Percentiles rank a stretch among this genome's conserved stretches.
phyloP scores from a whole-genome alignment of 257 asterid genomes.

The Osmanthus fragrans region DNA sequence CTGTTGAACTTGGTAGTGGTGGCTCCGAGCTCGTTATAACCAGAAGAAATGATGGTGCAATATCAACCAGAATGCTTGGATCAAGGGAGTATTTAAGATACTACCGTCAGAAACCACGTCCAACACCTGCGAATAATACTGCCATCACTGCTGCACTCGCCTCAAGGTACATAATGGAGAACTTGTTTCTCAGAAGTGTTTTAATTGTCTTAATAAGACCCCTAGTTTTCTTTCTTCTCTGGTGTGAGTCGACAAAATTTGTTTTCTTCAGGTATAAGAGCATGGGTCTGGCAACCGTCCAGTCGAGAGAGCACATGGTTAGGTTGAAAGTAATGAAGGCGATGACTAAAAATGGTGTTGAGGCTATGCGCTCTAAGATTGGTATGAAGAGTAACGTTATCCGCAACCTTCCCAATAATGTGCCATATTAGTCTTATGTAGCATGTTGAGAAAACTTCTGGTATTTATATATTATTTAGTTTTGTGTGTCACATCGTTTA shows the following conservation, averaged over 20 bases:
- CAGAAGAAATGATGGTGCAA: constrained; percentile 34
- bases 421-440: constrained; percentile 46
- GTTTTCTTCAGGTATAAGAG: constrained; percentile 64
- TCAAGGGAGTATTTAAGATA: constrained; percentile 88
- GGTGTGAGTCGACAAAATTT: neutral
- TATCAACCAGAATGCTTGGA: constrained; percentile 68
- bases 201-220: neutral
- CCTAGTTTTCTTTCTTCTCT: too few relatives aligned
- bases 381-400: constrained; percentile 93
- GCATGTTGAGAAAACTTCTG: neutral
- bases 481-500: neutral
- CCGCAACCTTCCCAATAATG: constrained; percentile 87
- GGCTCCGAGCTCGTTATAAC: constrained; percentile 84
- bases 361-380: constrained; percentile 83
- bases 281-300: constrained; percentile 94
- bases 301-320: constrained; percentile 64
- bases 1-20: constrained; percentile 65
- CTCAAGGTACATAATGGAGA: constrained; percentile 51
- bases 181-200: neutral
- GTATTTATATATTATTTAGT: neutral
- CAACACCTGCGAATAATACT: constrained; percentile 52
- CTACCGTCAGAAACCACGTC: constrained; percentile 91
- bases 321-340: constrained; percentile 82
- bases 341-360: constrained; percentile 68
- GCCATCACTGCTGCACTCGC: constrained; percentile 62